Percentiles rank a stretch among this genome's conserved stretches.
Evolutionary conservation across 176 grass and related monocot species (phyloP).

Genomic region (Microstegium vimineum): DNA sequence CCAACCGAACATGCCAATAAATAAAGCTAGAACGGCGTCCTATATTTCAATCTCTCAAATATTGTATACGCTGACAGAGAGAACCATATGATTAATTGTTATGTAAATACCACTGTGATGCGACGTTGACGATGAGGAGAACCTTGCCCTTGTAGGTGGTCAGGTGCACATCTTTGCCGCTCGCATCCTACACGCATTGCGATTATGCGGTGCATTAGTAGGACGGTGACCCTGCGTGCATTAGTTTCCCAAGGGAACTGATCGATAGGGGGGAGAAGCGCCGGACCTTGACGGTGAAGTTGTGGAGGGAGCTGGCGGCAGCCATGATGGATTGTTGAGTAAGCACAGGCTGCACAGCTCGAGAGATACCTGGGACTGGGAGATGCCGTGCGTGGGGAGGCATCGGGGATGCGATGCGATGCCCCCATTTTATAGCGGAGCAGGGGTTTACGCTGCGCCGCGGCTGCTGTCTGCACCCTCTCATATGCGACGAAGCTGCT

Average conservation of each 20-base stretch:
- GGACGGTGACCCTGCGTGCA: neutral
- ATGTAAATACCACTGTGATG: conserved; percentile 52
- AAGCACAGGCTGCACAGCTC: neutral
- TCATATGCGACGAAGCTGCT: neutral
- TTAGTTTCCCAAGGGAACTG: neutral
- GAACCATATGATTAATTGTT: neutral
- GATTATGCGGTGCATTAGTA: neutral
- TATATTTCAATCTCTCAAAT: neutral
- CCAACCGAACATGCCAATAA: too few species aligned
- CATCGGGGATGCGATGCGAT: neutral
- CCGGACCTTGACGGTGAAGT: conserved; percentile 84
- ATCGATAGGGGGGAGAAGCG: too few species aligned
- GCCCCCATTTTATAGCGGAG: conserved; percentile 20
- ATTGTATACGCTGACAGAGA: neutral
- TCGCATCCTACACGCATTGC: conserved; percentile 43
- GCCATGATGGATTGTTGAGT: conserved; percentile 2
- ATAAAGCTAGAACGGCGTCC: neutral
- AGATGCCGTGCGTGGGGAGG: neutral
- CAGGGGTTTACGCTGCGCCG: neutral
- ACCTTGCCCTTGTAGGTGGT: conserved; percentile 70
- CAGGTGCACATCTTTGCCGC: conserved; percentile 53
- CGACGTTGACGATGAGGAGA: conserved; percentile 88
- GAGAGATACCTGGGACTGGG: neutral
- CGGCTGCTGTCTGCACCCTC: neutral
- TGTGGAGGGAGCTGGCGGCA: conserved; percentile 52